Percentiles rank a stretch among this genome's conserved stretches.
phyloP scores from a whole-genome alignment of 306 rosid genomes.

The Medicago arabica region DNA sequence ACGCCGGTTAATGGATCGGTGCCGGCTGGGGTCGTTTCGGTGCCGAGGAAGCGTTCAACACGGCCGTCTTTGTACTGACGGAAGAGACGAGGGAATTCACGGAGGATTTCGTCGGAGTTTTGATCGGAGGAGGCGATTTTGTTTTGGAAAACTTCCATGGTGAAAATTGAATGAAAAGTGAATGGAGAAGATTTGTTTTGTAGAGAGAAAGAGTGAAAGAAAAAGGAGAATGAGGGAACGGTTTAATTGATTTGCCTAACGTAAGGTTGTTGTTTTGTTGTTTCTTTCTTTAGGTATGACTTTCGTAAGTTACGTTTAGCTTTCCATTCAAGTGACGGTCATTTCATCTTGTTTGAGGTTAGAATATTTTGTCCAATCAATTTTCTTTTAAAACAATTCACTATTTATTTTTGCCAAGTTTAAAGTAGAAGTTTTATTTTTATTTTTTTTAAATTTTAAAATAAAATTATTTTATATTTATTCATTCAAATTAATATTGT shows the following conservation, averaged over 20 bases:
- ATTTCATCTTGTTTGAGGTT: no score
- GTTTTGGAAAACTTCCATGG: conserved; percentile 34
- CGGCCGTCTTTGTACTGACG: conserved; percentile 67
- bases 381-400: no score
- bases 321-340: neutral
- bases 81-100: conserved; percentile 48
- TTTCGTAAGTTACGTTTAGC: neutral
- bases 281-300: neutral
- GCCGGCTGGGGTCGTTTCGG: conserved; percentile 51
- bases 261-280: neutral
- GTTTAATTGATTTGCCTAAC: neutral
- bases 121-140: neutral
- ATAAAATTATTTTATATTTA: no score
- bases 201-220: neutral
- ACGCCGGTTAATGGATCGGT: conserved; percentile 49
- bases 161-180: neutral
- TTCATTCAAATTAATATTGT: no score
- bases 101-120: conserved; percentile 31
- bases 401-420: no score
- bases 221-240: neutral
- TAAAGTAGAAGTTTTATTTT: no score
- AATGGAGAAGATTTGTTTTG: neutral
- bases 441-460: no score
- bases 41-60: conserved; percentile 53
- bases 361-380: no score